Evolutionary conservation across 2,329 filamentous ascomycete genomes (phyloP), one percentile per base, ranked within the genome.

Genomic region (Nigrospora osmanthi): DNA sequence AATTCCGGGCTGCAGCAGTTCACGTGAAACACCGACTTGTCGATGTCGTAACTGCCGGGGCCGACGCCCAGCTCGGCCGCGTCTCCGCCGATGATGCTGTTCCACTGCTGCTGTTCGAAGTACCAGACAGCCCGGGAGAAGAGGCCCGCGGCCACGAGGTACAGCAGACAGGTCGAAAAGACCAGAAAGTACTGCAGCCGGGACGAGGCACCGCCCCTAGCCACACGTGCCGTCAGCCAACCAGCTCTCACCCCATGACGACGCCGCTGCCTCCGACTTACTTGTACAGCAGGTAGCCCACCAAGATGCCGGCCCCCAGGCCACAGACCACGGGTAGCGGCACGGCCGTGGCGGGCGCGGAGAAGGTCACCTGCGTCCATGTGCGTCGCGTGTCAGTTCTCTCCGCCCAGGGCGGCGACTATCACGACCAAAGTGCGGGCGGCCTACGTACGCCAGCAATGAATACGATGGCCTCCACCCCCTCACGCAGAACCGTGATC

Each of bases 401-500:
- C n/a, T n/a, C n/a, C n/a, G n/a, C n/a, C n/a, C n/a, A n/a, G n/a
- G n/a, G n/a, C n/a, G n/a, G n/a, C n/a, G n/a, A n/a, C n/a, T 7
- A 10, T 10, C 2, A 28, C 23, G 23, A 7, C n/a, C 32, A 15
- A 13, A 16, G 11, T 3, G 33, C 10, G n/a, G 13, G 33, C 33
- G 2, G 6, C 12, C 3, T 4, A 36, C 40, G 28, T 42, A 95
- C 89, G 16, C 89, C 89, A 14, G 87, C 87, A 43, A 94, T 81
- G 62, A 94, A 95, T 19, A 95, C 78, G 33, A 95, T 83, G 1
- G 85, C 87, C 62, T 95, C 89, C 30, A 95, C 77, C 3, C 89
- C 89, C 62, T 95, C 89, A 33, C 89, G 75, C 13, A 95, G 68
- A n/a, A 93, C 85, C 0, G 89, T 95, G 59, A 95, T 75, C 64